phyloP scores from a whole-genome alignment of 352 stramenopile genomes.

The Globisporangium mamillatum region DNA sequence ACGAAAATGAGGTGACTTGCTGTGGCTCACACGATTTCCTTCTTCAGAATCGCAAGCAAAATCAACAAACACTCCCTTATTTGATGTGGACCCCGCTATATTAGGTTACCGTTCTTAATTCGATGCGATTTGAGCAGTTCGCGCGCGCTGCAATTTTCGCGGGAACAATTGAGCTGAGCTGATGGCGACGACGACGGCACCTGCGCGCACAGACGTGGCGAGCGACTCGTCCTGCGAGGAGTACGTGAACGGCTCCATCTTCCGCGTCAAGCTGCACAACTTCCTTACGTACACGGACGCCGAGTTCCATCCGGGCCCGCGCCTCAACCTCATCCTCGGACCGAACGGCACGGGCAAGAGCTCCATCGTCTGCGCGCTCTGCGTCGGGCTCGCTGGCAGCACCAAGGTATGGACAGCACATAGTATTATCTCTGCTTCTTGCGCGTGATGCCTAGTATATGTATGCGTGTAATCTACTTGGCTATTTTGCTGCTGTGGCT shows the following conservation, averaged over 20 bases:
- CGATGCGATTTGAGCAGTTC: slow-evolving; percentile 1
- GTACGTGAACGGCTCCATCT: slow-evolving; percentile 87
- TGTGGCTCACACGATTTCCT: too few relatives aligned
- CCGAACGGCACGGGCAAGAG: slow-evolving; percentile 96
- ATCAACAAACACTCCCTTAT: too few relatives aligned
- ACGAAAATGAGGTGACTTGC: background rate
- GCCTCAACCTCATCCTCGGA: slow-evolving; percentile 97
- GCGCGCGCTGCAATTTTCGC: slow-evolving; percentile 31
- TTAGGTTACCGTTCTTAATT: background rate
- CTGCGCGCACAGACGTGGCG: slow-evolving; percentile 24
- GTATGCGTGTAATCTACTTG: background rate
- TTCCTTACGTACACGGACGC: slow-evolving; percentile 93
- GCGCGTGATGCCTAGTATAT: background rate
- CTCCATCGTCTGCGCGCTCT: slow-evolving; percentile 97
- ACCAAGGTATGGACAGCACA: slow-evolving; percentile 61
- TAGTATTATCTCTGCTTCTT: background rate
- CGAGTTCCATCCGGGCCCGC: slow-evolving; percentile 88
- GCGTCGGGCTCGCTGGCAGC: slow-evolving; percentile 93
- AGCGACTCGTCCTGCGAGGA: slow-evolving; percentile 44
- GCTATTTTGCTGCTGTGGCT: background rate
- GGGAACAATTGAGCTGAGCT: slow-evolving; percentile 26
- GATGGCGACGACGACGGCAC: slow-evolving; percentile 14
- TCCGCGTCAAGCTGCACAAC: slow-evolving; percentile 91
- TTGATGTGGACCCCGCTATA: background rate
- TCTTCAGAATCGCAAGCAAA: too few relatives aligned